Base-by-base conservation (phyloP, 2,329 filamentous ascomycete genomes). In the Colletotrichum limetticola region DNA sequence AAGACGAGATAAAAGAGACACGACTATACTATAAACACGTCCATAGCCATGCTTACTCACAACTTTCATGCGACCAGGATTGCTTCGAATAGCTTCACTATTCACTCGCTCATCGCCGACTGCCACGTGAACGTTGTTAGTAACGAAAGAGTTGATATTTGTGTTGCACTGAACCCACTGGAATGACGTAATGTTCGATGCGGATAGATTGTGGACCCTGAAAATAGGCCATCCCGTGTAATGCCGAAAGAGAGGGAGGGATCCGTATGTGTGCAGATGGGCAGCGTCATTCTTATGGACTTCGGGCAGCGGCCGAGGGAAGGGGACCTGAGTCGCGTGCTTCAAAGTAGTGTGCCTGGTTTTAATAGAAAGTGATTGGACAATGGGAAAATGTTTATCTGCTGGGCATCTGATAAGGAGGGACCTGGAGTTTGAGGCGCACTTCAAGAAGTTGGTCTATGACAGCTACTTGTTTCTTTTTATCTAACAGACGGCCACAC, bases 131-230 rank as follows among this genome's bases (percentile, higher is more conserved):
- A 49, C 19, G 42, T 22, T 3, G 42, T 49, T 42, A 16, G 5
- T 6, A 19, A 16, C n/a, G 7, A 30, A 14, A 26, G 8, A 22
- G 22, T 35, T 28, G 2, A 59, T 37, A 12, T 42, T 52, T 52
- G 9, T n/a, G 30, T 35, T 35, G 28, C 22, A 24, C 2, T 11
- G 24, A 35, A 24, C 42, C 30, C 28, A 22, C 28, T n/a, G 30
- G 19, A 7, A 62, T 72, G 69, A 72, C 69, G 69, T 72, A 63
- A 52, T 69, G 69, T 19, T 32, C 46, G 65, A 53, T 16, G 24
- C 58, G 11, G 52, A 53, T 62, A 53, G 52, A 52, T 59, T 68
- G 58, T 67, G 69, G 69, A 59, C 49, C 69, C 66, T 37, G 42
- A 32, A 62, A 62, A 22, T 30, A 12, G 26, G 42, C 42, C 42